Percentiles rank a stretch among this genome's conserved stretches.
Evolutionary conservation across 352 stramenopile genomes (phyloP).

Genomic region (Phytopythium cucurbitacearum): DNA sequence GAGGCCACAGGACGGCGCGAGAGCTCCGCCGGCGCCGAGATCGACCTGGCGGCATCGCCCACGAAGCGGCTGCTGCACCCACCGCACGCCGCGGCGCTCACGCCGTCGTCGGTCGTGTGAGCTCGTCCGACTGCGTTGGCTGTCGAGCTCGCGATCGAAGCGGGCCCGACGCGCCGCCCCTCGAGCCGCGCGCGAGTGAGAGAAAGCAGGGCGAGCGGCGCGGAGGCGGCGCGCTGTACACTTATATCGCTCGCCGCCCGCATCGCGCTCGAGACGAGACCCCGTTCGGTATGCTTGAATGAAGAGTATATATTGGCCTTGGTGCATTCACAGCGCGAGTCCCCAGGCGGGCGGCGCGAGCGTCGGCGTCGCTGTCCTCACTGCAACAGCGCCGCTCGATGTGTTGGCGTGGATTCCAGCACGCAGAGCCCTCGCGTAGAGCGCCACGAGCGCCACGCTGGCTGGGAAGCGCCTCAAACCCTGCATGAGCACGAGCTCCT

Average conservation of each 20-base stretch:
- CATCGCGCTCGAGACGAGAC: conserved; percentile 7
- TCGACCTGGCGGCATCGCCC: conserved; percentile 22
- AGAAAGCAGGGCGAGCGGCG: no score
- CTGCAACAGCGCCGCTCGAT: no score
- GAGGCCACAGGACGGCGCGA: background rate
- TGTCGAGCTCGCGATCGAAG: conserved; percentile 4
- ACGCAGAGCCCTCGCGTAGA: conserved; percentile 51
- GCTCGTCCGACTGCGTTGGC: background rate
- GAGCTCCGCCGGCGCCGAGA: background rate
- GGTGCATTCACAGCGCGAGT: background rate
- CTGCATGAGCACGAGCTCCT: conserved; percentile 65
- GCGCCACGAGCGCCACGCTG: conserved; percentile 33
- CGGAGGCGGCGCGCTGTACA: conserved; percentile 2
- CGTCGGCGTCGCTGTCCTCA: background rate
- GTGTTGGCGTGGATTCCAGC: background rate
- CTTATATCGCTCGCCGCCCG: no score
- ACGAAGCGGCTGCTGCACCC: conserved; percentile 40
- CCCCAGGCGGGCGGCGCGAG: background rate
- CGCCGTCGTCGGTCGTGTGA: conserved; percentile 63
- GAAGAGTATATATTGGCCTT: conserved; percentile 7
- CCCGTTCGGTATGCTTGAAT: conserved; percentile 7
- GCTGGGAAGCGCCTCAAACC: conserved; percentile 43
- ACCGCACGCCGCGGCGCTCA: conserved; percentile 27
- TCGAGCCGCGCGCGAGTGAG: no score
- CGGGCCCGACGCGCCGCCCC: background rate